Evolutionary conservation across 164 flowering plant species (phyloP), one percentile per base, ranked within the genome.

Genomic region (Taxillus chinensis): DNA sequence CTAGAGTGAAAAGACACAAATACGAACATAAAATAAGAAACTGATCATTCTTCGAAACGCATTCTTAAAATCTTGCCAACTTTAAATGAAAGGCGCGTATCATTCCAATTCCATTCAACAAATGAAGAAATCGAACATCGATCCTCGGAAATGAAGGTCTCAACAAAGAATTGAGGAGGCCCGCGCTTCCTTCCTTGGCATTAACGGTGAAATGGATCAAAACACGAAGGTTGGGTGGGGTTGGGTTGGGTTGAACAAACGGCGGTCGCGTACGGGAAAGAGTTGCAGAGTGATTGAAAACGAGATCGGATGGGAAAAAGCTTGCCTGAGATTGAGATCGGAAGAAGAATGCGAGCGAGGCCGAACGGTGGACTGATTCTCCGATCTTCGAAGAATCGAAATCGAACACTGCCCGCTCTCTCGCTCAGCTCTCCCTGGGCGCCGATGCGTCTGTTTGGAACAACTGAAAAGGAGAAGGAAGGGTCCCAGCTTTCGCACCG

Each of bases 351-450:
- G 13, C 38, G n/a, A 13, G 57, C 39, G 62, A 52, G 38, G 63
- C 8, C 39, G 39, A 1, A 39, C 62, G 39, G 60, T 53, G 48
- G 64, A 57, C 3, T 62, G 69, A 66, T 66, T 65, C 69, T 40
- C 49, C 61, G 67, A 56, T 42, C 54, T 13, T 1, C 12, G 73
- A 66, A 66, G 67, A 49, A 66, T 40, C 61, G 56, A 53, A 62
- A 63, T 37, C n/a, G 55, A 7, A 48, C 55, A 56, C 3, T 7
- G 66, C 51, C 12, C 51, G 9, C 13, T 69, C 57, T 57, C 66
- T 51, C 70, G 7, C 48, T 54, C 57, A 39, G 40, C 42, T 56
- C n/a, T 38, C 41, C 6, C 51, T 12, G 13, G 46, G 7, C 46
- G 39, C 8, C 38, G 39, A 17, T 17, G 57, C 7, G 57, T 6